phyloP scores from a whole-genome alignment of 73 alveolate genomes.

The Paramecium sonneborni region DNA sequence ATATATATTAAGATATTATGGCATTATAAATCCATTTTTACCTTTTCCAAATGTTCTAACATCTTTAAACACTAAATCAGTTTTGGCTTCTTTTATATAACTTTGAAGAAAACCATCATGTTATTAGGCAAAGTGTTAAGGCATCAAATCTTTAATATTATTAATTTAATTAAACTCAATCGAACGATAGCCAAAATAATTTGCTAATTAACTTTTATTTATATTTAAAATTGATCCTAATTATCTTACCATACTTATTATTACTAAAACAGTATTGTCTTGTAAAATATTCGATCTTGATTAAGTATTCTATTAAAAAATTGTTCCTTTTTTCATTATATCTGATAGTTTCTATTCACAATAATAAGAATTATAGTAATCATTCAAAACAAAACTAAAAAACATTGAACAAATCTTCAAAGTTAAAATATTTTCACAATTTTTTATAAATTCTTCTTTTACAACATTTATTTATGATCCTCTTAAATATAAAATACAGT shows the following conservation, averaged over 20 bases:
- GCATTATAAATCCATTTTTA: neutral
- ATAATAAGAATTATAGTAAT: neutral
- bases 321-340: neutral
- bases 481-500: neutral
- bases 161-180: neutral
- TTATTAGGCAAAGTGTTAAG: neutral
- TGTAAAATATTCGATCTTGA: neutral
- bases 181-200: neutral
- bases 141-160: neutral
- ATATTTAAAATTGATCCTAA: neutral
- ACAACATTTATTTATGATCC: neutral
- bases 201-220: neutral
- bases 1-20: neutral
- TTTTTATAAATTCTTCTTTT: neutral
- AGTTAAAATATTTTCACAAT: neutral
- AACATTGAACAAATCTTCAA: neutral
- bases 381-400: neutral
- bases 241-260: neutral
- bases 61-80: neutral
- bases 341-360: conserved; percentile 10
- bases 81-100: neutral
- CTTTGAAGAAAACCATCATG: neutral
- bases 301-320: neutral
- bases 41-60: neutral
- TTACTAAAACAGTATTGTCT: neutral